A percentile compares a stretch with the other conserved stretches of the same genome.
Conservation (phyloP, 2,329 filamentous ascomycete genomes). For the Apiospora arundinis region DNA sequence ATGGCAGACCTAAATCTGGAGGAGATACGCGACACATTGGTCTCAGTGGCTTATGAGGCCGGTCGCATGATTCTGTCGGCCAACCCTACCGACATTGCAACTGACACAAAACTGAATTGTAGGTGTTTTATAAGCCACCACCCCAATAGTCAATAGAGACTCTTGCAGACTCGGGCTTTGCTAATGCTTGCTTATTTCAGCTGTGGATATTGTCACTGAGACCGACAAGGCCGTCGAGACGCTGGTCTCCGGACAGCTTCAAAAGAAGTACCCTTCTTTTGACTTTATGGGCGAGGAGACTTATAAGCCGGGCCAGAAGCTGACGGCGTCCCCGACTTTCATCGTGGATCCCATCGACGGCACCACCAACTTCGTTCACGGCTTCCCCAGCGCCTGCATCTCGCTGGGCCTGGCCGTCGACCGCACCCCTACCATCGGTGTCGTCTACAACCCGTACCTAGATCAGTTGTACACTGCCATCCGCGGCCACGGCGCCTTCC, state of each 20-base stretch:
- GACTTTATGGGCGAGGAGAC: slow-evolving; percentile 80
- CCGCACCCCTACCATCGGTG: slow-evolving; percentile 68
- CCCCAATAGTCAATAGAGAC: not conserved
- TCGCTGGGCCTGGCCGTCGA: slow-evolving; percentile 74
- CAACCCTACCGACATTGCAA: slow-evolving; percentile 62
- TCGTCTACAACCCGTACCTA: slow-evolving; percentile 82
- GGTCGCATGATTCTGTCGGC: slow-evolving; percentile 68
- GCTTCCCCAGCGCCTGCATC: slow-evolving; percentile 76
- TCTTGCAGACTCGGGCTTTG: not conserved
- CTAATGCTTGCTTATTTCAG: slow-evolving; percentile 43
- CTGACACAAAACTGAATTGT: slow-evolving; percentile 71
- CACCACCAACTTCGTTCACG: slow-evolving; percentile 82
- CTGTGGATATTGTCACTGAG: slow-evolving; percentile 73
- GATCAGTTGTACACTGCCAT: slow-evolving; percentile 73
- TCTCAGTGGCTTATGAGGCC: slow-evolving; percentile 67
- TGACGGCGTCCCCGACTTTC: slow-evolving; percentile 75
- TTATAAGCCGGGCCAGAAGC: slow-evolving; percentile 67
- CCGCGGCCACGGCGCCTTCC: slow-evolving; percentile 69
- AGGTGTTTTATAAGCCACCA: slow-evolving; percentile 30
- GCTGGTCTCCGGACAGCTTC: slow-evolving; percentile 62
- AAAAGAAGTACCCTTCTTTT: slow-evolving; percentile 59
- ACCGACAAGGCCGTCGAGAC: slow-evolving; percentile 70
- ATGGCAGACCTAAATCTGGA: slow-evolving; percentile 62
- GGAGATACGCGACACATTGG: slow-evolving; percentile 66
- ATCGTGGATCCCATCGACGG: slow-evolving; percentile 85